Base-by-base conservation (phyloP, 441 rosid genomes). In the Theobroma grandiflorum region DNA sequence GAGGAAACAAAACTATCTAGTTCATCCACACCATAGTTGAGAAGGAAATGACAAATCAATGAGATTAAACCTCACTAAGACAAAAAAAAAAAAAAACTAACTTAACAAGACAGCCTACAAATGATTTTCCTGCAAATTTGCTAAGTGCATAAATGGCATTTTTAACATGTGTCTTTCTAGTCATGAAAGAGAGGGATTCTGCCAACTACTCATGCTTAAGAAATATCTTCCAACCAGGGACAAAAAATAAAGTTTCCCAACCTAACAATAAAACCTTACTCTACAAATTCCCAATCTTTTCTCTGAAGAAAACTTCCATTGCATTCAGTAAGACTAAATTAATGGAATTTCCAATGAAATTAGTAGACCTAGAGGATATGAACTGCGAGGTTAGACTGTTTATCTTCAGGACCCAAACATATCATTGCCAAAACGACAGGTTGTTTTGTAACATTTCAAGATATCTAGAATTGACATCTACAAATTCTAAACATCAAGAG, bases 391-490 rank as follows among this genome's bases (percentile, higher is more conserved):
- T 53, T 72, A 38, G 12, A 22, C 49, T 16, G 22, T n/a, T 35
- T 20, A 18, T 38, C 31, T 72, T 55, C 45, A 6, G 49, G 55
- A 53, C 49, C 75, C 49, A 37, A 55, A 35, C 33, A 18, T 53
- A 57, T 31, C 26, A 53, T 73, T 55, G 38, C 77, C 66, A 57
- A 73, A 57, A 73, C 26, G 22, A 40, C 76, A 55, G 49, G 35
- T 37, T 55, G 65, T 53, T 72, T 37, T 31, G 45, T 35, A 52
- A 50, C 33, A 33, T 11, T 35, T 37, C 31, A 52, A 26, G 65
- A 38, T 38, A 57, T 6, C 37, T 10, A 55, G 31, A 73, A 63
- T 57, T 40, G 7, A 10, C 50, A 57, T 38, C 77, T 20, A 55
- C 6, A 73, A 55, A 57, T 57, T 73, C 65, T 26, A 6, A 73